Evolutionary conservation across 192 early-diverging fungal species (phyloP).

Genomic region (Backusella psychrophila): DNA sequence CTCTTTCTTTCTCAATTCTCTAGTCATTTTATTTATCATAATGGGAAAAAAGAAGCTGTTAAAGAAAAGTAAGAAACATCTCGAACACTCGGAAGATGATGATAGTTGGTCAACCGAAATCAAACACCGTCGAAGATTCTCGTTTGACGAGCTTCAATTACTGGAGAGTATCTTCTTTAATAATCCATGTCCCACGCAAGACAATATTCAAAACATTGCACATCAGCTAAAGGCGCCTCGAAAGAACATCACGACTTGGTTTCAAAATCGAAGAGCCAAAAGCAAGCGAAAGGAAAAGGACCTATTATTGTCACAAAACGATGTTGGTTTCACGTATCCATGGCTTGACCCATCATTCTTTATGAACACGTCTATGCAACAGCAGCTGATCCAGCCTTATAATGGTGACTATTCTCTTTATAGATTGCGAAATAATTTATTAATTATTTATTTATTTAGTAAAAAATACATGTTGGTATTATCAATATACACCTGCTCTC

Average conservation of each 20-base stretch:
- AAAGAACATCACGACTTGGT: constrained; percentile 27
- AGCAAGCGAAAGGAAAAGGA: constrained; percentile 11
- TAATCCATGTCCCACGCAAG: neutral
- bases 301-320: neutral
- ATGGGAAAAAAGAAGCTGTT: neutral
- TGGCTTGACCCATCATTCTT: neutral
- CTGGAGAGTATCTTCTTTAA: constrained; percentile 8
- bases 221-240: constrained; percentile 7
- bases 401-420: neutral
- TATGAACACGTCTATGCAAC: neutral
- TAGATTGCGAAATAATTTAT: neutral
- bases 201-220: constrained; percentile 4
- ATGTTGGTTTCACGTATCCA: neutral
- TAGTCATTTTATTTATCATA: neutral
- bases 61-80: neutral
- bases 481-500: neutral
- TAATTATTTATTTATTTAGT: neutral
- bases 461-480: constrained; percentile 1
- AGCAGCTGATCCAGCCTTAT: neutral
- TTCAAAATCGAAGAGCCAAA: constrained; percentile 32
- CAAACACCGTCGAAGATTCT: constrained; percentile 21
- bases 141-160: neutral
- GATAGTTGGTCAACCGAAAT: constrained; percentile 22
- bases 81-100: neutral
- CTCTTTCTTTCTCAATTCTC: neutral